A percentile compares a stretch with the other conserved stretches of the same genome.
Evolutionary conservation across 2,329 filamentous ascomycete species (phyloP).

Genomic region (Lasiodiplodia hormozganensis): DNA sequence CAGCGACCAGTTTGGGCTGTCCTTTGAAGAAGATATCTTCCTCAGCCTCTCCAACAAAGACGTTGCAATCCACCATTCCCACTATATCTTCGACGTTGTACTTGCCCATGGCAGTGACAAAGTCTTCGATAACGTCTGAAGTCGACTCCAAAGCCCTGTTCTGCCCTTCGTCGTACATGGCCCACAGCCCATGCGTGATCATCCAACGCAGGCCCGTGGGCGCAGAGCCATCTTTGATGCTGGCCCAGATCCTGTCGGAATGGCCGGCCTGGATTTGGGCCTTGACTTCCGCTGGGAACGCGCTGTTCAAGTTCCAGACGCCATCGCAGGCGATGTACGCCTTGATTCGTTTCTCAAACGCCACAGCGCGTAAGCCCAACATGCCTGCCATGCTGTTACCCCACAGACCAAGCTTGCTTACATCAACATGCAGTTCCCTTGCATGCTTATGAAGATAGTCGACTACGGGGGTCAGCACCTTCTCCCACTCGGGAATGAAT

Average conservation of each 20-base stretch:
- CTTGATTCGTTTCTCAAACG: not conserved
- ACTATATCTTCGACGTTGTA: not conserved
- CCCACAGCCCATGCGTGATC: not conserved
- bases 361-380: not conserved
- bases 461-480: not conserved
- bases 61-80: not conserved
- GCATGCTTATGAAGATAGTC: not conserved
- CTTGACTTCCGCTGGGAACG: not conserved
- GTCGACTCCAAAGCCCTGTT: not conserved
- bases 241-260: not conserved
- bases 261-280: not conserved
- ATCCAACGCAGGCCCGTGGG: not conserved
- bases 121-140: not conserved
- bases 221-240: not conserved
- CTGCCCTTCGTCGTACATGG: not conserved
- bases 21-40: not conserved
- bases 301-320: not conserved
- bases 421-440: not conserved
- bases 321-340: not conserved
- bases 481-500: slow-evolving; percentile 15
- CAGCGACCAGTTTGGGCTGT: not conserved
- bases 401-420: not conserved
- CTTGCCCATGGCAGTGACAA: not conserved
- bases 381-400: not conserved
- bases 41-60: not conserved